Evolutionary conservation across 1,284 basidiomycete species (phyloP).

Genomic region (Boletus holoroseus): DNA sequence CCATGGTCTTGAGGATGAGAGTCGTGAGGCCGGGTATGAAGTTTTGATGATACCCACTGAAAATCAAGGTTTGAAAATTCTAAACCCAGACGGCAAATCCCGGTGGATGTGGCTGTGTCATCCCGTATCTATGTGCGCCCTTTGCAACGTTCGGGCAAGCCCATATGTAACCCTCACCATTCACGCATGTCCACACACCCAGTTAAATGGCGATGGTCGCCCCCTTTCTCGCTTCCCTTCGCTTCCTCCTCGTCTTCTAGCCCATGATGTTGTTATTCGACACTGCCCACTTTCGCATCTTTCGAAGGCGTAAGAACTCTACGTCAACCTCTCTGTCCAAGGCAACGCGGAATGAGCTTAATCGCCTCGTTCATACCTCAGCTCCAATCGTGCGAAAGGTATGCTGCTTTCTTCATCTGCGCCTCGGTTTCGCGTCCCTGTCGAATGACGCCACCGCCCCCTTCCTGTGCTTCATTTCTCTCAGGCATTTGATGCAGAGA

Average conservation of each 20-base stretch:
- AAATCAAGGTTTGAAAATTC: constrained; percentile 33
- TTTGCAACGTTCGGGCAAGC: constrained; percentile 5
- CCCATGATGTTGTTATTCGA: constrained; percentile 20
- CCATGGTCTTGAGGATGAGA: constrained; percentile 45
- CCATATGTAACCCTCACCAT: constrained; percentile 11
- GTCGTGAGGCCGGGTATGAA: constrained; percentile 4
- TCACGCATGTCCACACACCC: constrained; percentile 19
- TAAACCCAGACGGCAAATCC: constrained; percentile 27
- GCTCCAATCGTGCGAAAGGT: constrained; percentile 82
- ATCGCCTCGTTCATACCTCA: constrained; percentile 79
- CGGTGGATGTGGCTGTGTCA: constrained; percentile 19
- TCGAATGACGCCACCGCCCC: constrained; percentile 7
- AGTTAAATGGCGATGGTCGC: constrained; percentile 22
- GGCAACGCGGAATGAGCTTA: constrained; percentile 94
- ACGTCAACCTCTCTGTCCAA: constrained; percentile 48
- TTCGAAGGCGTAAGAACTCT: constrained; percentile 24
- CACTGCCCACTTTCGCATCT: constrained; percentile 18
- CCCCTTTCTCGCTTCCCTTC: constrained; percentile 23
- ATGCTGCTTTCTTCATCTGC: constrained; percentile 12
- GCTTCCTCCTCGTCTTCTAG: constrained; percentile 21
- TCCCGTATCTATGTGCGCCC: neutral
- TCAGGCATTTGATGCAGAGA: constrained; percentile 88
- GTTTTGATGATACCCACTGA: constrained; percentile 29
- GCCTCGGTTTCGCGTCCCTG: constrained; percentile 30
- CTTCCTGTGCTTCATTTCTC: neutral